phyloP scores from a whole-genome alignment of 768 basidiomycete genomes.

The Crepidotus variabilis region DNA sequence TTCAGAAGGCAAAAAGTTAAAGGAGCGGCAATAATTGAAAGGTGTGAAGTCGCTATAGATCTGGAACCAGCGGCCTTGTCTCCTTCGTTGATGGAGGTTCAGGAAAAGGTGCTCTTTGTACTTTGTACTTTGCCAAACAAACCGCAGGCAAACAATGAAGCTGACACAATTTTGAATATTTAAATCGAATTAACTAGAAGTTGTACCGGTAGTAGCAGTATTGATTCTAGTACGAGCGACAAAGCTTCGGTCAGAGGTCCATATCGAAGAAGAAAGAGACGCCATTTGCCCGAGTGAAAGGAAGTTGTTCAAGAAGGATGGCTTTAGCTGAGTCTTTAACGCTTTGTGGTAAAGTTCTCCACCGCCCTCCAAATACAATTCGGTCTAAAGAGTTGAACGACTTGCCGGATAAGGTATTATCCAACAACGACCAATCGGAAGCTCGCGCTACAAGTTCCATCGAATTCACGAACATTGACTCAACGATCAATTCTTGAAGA shows the following conservation, averaged over 20 bases:
- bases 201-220: too few relatives aligned
- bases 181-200: too few relatives aligned
- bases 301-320: constrained; percentile 15
- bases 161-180: too few relatives aligned
- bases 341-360: neutral
- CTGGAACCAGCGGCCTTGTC: too few relatives aligned
- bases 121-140: too few relatives aligned
- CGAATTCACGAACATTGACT: constrained; percentile 18
- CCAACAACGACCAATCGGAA: constrained; percentile 15
- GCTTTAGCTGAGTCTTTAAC: constrained; percentile 7
- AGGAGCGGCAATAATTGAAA: too few relatives aligned
- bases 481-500: constrained; percentile 13
- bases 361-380: constrained; percentile 12
- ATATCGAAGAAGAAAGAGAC: constrained; percentile 8
- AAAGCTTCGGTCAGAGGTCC: neutral
- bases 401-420: constrained; percentile 5
- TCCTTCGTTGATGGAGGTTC: too few relatives aligned
- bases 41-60: too few relatives aligned
- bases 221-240: too few relatives aligned
- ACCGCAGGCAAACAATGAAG: too few relatives aligned
- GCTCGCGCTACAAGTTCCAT: constrained; percentile 15
- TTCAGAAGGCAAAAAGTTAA: too few relatives aligned
- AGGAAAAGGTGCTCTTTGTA: too few relatives aligned
- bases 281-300: constrained; percentile 10
- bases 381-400: constrained; percentile 8